These are phyloP conservation scores for Leucosporidium scottii DNA, from an alignment of 768 basidiomycete species.

Conservation along the genomic window DNA sequence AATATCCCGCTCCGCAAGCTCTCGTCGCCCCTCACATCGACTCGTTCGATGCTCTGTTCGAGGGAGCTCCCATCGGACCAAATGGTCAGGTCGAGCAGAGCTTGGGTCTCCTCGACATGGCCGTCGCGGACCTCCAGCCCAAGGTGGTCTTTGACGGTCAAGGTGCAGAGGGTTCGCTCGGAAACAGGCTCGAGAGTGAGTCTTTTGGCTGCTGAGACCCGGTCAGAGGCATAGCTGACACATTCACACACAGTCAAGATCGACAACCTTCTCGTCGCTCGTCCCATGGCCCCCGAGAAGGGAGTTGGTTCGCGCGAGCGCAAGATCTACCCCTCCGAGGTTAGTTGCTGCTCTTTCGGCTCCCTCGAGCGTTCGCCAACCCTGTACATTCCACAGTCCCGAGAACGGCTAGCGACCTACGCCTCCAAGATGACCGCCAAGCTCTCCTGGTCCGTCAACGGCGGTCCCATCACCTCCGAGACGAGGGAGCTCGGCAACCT, in stretches of 20 bases:
- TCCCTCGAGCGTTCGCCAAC: not conserved
- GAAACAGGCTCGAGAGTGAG: slow-evolving; percentile 79
- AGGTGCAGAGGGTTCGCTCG: slow-evolving; percentile 56
- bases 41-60: slow-evolving; percentile 93
- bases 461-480: slow-evolving; percentile 60
- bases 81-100: slow-evolving; percentile 52
- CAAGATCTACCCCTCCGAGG: slow-evolving; percentile 82
- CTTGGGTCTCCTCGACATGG: slow-evolving; percentile 68
- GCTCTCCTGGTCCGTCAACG: slow-evolving; percentile 73
- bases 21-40: slow-evolving; percentile 90
- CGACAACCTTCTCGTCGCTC: slow-evolving; percentile 69
- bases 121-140: slow-evolving; percentile 73
- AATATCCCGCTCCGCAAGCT: slow-evolving; percentile 77
- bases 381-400: slow-evolving; percentile 53
- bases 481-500: slow-evolving; percentile 81
- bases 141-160: slow-evolving; percentile 88
- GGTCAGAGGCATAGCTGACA: not conserved
- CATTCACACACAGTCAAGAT: slow-evolving; percentile 67
- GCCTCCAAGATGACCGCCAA: slow-evolving; percentile 80
- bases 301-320: slow-evolving; percentile 67
- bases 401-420: slow-evolving; percentile 88
- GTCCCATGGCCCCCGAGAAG: slow-evolving; percentile 80
- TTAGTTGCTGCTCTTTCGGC: slow-evolving; percentile 39
- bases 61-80: slow-evolving; percentile 65
- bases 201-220: slow-evolving; percentile 18